These are phyloP conservation scores for Ceratocystis smalleyi DNA, from an alignment of 2,329 filamentous ascomycete genomes.

Conservation along the genomic window DNA sequence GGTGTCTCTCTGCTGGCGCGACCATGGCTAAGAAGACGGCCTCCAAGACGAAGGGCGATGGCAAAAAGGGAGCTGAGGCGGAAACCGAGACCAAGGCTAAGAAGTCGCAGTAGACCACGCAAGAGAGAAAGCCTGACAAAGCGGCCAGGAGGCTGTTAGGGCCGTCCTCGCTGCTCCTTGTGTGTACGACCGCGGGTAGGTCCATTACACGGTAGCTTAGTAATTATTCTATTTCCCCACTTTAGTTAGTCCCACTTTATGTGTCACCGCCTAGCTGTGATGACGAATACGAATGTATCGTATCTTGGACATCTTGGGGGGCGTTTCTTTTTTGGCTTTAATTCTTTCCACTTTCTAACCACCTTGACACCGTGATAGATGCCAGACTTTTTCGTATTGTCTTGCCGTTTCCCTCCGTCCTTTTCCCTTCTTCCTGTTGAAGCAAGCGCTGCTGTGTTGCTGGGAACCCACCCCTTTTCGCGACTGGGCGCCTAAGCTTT, in stretches of 20 bases:
- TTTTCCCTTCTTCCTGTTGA: too few species aligned
- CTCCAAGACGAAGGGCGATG: conserved; percentile 19
- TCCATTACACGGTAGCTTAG: background rate
- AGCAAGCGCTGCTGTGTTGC: too few species aligned
- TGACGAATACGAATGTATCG: background rate
- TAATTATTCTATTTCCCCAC: background rate
- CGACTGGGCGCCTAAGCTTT: too few species aligned
- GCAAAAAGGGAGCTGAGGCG: background rate
- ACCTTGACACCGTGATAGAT: too few species aligned
- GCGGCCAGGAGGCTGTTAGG: background rate
- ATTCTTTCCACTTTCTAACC: too few species aligned
- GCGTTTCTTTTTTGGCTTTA: too few species aligned
- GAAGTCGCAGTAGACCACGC: conserved; percentile 16
- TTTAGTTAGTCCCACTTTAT: background rate
- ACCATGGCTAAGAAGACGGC: conserved; percentile 1
- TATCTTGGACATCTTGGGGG: too few species aligned
- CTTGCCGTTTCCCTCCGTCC: too few species aligned
- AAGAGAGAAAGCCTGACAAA: background rate
- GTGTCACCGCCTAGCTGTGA: background rate
- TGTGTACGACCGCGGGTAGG: background rate
- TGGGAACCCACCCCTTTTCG: too few species aligned
- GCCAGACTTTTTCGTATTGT: too few species aligned
- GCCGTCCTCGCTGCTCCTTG: background rate
- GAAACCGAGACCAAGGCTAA: background rate
- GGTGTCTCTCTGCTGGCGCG: conserved; percentile 35